Conservation (phyloP, 805 yeast genomes). For the Vanderwaltozyma verrucispora region DNA sequence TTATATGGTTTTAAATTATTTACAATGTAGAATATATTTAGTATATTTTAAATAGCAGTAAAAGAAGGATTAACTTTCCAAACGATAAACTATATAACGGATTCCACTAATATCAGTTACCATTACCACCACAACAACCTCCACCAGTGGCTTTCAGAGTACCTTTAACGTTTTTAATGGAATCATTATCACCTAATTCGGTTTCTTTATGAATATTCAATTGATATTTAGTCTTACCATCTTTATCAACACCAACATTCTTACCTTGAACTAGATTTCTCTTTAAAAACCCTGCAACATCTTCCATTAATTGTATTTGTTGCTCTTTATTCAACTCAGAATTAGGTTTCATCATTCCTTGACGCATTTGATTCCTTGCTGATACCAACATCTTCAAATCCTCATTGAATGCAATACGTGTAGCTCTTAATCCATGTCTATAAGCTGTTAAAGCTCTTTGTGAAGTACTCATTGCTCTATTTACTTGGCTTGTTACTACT, state of each 20-base stretch:
- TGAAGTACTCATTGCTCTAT: slow-evolving; percentile 18
- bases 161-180: slow-evolving; percentile 44
- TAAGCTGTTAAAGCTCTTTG: slow-evolving; percentile 41
- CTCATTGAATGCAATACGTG: slow-evolving; percentile 44
- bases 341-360: slow-evolving; percentile 37
- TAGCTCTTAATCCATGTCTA: slow-evolving; percentile 57
- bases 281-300: slow-evolving; percentile 58
- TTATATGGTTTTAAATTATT: no score
- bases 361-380: slow-evolving; percentile 49
- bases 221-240: slow-evolving; percentile 15
- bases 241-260: slow-evolving; percentile 21
- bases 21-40: no score
- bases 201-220: slow-evolving; percentile 71
- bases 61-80: no score
- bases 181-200: slow-evolving; percentile 86
- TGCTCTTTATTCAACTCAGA: slow-evolving; percentile 38
- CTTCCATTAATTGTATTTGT: slow-evolving; percentile 48
- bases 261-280: slow-evolving; percentile 83
- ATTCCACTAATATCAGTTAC: background rate
- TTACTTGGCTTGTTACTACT: no score
- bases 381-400: slow-evolving; percentile 39
- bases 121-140: slow-evolving; percentile 45
- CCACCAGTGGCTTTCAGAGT: slow-evolving; percentile 41
- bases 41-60: no score
- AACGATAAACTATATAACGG: no score